Evolutionary conservation across 2,329 filamentous ascomycete genomes (phyloP).

Genomic region (Alternaria consortialis): DNA sequence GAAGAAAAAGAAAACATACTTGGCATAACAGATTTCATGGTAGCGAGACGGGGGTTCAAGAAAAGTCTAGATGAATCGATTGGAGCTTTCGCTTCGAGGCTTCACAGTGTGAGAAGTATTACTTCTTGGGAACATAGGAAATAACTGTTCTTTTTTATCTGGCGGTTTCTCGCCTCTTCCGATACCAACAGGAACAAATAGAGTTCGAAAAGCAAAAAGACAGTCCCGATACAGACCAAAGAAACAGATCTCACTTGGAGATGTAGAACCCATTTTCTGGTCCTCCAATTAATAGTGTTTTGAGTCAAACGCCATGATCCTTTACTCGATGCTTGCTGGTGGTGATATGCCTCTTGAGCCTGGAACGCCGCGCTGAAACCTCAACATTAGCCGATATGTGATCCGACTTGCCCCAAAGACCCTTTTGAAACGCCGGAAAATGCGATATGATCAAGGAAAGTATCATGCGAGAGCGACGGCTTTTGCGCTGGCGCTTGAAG

Average conservation of each 20-base stretch:
- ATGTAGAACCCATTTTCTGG: background rate
- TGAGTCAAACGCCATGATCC: slow-evolving; percentile 1
- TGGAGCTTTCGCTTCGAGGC: background rate
- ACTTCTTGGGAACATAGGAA: background rate
- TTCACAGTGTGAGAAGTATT: background rate
- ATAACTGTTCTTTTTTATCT: background rate
- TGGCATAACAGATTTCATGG: background rate
- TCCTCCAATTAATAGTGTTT: background rate
- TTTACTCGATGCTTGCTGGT: slow-evolving; percentile 7
- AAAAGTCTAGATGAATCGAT: background rate
- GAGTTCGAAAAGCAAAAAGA: background rate
- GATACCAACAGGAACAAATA: background rate
- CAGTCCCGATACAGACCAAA: background rate
- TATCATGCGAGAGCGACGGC: slow-evolving; percentile 15
- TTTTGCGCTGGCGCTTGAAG: slow-evolving; percentile 21
- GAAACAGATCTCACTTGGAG: background rate
- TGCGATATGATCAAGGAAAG: background rate
- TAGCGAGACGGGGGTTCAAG: background rate
- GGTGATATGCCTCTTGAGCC: slow-evolving; percentile 1
- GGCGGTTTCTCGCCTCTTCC: background rate
- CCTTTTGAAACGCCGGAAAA: slow-evolving; percentile 6
- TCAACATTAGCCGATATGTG: background rate
- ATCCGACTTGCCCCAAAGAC: background rate
- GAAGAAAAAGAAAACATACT: background rate
- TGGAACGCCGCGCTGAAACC: slow-evolving; percentile 10